Evolutionary conservation across 139 green algal species (phyloP).

Genomic region (Micractinium conductrix): DNA sequence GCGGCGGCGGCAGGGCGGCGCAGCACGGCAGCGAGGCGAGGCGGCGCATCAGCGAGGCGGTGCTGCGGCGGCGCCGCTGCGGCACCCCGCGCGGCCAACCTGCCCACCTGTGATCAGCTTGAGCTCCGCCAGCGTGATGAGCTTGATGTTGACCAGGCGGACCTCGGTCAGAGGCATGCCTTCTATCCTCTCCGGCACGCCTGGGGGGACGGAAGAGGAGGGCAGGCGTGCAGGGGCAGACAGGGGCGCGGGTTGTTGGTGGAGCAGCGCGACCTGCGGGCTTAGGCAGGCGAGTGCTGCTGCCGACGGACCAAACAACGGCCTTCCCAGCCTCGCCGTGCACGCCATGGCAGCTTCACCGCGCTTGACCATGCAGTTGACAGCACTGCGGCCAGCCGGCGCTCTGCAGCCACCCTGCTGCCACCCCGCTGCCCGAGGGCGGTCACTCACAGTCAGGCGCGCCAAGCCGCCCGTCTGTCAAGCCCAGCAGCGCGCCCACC

Average conservation of each 20-base stretch:
- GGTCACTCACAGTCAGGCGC: constrained; percentile 22
- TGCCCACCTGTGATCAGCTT: constrained; percentile 71
- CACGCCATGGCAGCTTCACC: too few species aligned
- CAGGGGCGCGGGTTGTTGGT: background rate
- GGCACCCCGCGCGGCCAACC: too few species aligned
- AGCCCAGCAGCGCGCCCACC: constrained; percentile 60
- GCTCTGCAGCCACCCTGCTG: background rate
- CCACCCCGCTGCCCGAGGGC: background rate
- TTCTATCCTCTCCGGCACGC: constrained; percentile 52
- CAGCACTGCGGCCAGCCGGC: background rate
- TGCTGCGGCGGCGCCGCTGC: too few species aligned
- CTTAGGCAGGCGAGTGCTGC: too few species aligned
- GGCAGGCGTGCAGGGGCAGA: background rate
- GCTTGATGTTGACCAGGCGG: constrained; percentile 71
- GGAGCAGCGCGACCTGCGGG: too few species aligned
- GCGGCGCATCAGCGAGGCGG: too few species aligned
- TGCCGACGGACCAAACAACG: too few species aligned
- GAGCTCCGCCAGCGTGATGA: constrained; percentile 63
- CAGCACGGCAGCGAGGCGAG: too few species aligned
- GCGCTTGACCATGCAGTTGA: background rate
- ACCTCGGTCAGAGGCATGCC: constrained; percentile 69
- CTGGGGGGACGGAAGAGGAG: constrained; percentile 13
- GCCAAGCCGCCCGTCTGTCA: constrained; percentile 38
- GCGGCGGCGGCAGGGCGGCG: too few species aligned
- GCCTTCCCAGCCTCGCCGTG: too few species aligned